These are phyloP conservation scores for Sugiyamaella paludigena DNA, from an alignment of 1,139 yeast genomes.

Conservation along the genomic window DNA sequence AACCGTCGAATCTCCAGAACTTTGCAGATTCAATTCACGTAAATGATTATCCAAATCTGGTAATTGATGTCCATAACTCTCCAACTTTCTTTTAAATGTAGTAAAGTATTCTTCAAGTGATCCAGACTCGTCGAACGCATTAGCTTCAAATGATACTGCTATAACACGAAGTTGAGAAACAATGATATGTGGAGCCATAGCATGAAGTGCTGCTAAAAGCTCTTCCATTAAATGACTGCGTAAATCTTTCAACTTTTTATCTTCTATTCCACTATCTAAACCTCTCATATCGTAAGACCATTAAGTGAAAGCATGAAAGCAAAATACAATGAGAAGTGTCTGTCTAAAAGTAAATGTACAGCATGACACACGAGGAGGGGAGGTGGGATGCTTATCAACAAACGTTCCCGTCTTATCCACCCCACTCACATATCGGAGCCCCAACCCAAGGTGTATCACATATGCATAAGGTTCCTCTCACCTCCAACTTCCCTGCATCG, in stretches of 20 bases:
- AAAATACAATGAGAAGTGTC: no score
- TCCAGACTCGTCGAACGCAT: constrained; percentile 7
- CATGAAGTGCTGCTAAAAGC: constrained; percentile 14
- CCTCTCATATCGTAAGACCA: constrained; percentile 1
- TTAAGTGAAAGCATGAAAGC: no score
- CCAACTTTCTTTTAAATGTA: constrained; percentile 13
- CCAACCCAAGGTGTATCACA: no score
- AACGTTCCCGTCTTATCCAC: no score
- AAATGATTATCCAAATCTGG: constrained; percentile 1
- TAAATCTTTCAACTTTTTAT: constrained; percentile 7
- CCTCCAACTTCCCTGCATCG: no score
- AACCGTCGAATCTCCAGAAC: no score
- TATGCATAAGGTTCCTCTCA: no score
- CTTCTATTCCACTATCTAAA: background rate
- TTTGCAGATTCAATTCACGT: background rate
- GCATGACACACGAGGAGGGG: no score
- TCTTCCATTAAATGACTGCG: constrained; percentile 12
- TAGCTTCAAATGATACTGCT: constrained; percentile 16
- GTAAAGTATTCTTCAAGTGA: constrained; percentile 11
- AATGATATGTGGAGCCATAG: constrained; percentile 13
- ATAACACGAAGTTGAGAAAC: constrained; percentile 14
- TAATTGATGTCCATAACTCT: constrained; percentile 11
- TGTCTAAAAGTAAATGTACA: no score
- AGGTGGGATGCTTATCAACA: no score
- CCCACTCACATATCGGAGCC: no score